phyloP scores from a whole-genome alignment of 179 eudicot genomes.

The Beta macrorhiza region DNA sequence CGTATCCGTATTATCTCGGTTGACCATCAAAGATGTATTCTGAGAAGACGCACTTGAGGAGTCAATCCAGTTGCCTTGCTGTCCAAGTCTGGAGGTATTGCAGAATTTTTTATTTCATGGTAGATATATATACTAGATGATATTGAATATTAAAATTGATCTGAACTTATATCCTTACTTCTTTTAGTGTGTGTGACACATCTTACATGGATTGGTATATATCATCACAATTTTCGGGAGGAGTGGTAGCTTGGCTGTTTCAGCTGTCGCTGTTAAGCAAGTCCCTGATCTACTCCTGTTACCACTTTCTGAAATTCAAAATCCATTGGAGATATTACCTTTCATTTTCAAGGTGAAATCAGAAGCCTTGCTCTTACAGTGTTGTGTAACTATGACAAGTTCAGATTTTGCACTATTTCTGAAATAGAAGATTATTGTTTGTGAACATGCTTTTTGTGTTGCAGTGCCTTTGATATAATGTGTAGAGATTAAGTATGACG shows the following conservation, averaged over 20 bases:
- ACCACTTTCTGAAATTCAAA: too few relatives aligned
- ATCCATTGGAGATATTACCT: neutral
- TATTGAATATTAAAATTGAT: neutral
- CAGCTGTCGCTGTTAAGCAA: neutral
- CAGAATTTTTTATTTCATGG: neutral
- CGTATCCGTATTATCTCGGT: neutral
- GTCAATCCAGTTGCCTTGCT: neutral
- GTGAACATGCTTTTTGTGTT: neutral
- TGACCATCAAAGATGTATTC: neutral
- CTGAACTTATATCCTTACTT: neutral
- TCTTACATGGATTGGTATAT: neutral
- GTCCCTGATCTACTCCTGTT: neutral
- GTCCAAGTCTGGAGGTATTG: neutral
- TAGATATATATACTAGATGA: neutral
- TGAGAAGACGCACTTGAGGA: neutral
- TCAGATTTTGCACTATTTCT: neutral
- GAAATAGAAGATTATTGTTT: neutral
- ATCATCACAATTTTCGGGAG: neutral
- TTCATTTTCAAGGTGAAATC: neutral
- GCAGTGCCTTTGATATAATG: too few relatives aligned
- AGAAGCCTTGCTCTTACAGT: neutral
- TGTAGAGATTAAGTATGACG: neutral
- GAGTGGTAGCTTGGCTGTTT: too few relatives aligned
- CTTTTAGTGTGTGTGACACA: neutral
- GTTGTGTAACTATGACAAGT: neutral